Evolutionary conservation across 2,329 filamentous ascomycete species (phyloP), one percentile per base, ranked within the genome.

Genomic region (Huntiella abstrusa): DNA sequence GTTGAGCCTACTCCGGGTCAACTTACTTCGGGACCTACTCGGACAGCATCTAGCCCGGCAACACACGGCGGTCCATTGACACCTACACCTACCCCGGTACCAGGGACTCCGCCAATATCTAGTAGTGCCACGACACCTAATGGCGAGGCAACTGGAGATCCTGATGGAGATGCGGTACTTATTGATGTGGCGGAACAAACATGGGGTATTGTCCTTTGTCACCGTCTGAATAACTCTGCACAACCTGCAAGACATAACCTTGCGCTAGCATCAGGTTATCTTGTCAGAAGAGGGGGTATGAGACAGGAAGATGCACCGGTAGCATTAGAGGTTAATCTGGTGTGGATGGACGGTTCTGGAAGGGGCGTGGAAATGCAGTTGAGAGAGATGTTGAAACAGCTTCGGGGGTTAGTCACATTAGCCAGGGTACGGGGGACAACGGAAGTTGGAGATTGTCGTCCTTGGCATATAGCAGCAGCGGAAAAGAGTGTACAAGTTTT

Each of bases 401-500:
- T 80, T 56, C 64, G 82, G 38, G 75, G 72, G 0, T 57, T 91
- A 51, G 77, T 76, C 0, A 73, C 81, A 13, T 57, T 91, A 53
- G 81, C 80, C 1, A 69, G 75, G 52, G 71, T 77, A 16, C 72
- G 79, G 50, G 80, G 75, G 0, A 64, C 78, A 55, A 64, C 76
- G 55, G 69, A 75, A 54, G 60, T 67, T 50, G 65, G 75, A 46
- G 75, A 77, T 55, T 68, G 76, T n/a, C 64, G 81, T 54, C 83
- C 83, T 13, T 84, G 83, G 80, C 83, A 88, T 65, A 64, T 88
- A 50, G 78, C 75, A 10, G 78, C 73, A 13, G 81, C 77, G 2
- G 71, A 80, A 59, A 80, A 79, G 60, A 80, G 73, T 2, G 75
- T 77, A 3, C 66, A 73, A 57, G 77, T 71, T 15, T 59, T 88